Evolutionary conservation across 345 rosid genomes (phyloP), one percentile per base, ranked within the genome.

Genomic region (Boechera divaricarpa): DNA sequence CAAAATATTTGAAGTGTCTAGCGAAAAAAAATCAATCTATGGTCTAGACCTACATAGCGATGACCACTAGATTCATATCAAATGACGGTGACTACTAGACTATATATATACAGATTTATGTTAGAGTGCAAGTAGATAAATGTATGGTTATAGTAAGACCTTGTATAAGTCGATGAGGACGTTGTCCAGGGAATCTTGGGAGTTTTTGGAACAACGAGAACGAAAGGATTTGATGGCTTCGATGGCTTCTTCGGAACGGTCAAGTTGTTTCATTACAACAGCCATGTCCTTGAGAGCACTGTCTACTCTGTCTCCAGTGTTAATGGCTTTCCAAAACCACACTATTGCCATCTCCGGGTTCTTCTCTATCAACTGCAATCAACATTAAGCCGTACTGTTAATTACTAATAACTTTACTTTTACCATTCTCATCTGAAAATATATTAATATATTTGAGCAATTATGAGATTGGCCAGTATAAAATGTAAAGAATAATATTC

Each of bases 211-310:
- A 83, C 99, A 95, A 57, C 76, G 97, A 24, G 84, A 69, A 21
- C 99, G 80, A 29, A 95, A 92, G 6, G 99, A 92, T 74, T 86
- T 89, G 79, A 95, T 68, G 6, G 97, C 99, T 85, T 95, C 96
- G n/a, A 95, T 86, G 76, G 98, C 98, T 80, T 95, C 97, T 77
- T 89, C 92, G 0, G 87, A 56, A 66, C 97, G 69, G 63, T 88
- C 87, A 0, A 92, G 69, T 75, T 95, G 96, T 83, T 90, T 91
- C 97, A 92, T 89, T 80, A 90, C 94, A 12, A 90, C 91, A 0
- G 95, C 99, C 99, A 95, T 91, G 86, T 91, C 97, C 35, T 91
- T 90, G 0, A 90, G 79, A 33, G 96, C 91, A 80, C 96, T 88
- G 16, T 90, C 96, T 1, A 91, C 94, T 83, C 86, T 87, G 67